Evolutionary conservation across 75 land plant genomes (phyloP).

Genomic region (Gnetum montanum): DNA sequence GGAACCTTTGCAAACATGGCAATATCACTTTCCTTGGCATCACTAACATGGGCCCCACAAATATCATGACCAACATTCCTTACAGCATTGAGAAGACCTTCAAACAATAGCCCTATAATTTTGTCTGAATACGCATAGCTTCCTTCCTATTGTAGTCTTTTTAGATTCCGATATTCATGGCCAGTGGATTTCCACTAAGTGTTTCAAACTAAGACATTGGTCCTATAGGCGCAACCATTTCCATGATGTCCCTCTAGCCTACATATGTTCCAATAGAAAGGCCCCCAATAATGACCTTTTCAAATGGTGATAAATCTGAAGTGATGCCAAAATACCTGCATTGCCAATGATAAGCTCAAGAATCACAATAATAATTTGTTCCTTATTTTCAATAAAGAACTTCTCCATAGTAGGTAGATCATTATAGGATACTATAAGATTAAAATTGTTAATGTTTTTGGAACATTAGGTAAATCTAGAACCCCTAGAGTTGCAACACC

Average conservation of each 20-base stretch:
- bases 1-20: constrained; percentile 81
- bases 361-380: constrained; percentile 82
- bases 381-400: constrained; percentile 51
- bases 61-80: constrained; percentile 74
- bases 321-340: constrained; percentile 90
- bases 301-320: constrained; percentile 87
- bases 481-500: constrained; percentile 98
- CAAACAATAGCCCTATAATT: constrained; percentile 54
- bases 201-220: constrained; percentile 99
- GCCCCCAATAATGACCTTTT: constrained; percentile 95
- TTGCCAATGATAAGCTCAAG: constrained; percentile 98
- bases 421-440: neutral
- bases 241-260: constrained; percentile 88
- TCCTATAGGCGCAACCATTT: constrained; percentile 98
- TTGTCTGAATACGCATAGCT: constrained; percentile 63
- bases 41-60: constrained; percentile 78
- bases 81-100: constrained; percentile 75
- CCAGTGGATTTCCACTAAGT: constrained; percentile 86
- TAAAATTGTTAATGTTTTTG: constrained; percentile 78
- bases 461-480: constrained; percentile 91
- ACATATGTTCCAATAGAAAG: constrained; percentile 97
- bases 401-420: constrained; percentile 31
- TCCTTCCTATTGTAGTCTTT: constrained; percentile 49
- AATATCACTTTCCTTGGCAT: constrained; percentile 95
- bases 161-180: too few relatives aligned